These are phyloP conservation scores for Candida ovalis DNA, from an alignment of 805 yeast genomes.

Conservation along the genomic window DNA sequence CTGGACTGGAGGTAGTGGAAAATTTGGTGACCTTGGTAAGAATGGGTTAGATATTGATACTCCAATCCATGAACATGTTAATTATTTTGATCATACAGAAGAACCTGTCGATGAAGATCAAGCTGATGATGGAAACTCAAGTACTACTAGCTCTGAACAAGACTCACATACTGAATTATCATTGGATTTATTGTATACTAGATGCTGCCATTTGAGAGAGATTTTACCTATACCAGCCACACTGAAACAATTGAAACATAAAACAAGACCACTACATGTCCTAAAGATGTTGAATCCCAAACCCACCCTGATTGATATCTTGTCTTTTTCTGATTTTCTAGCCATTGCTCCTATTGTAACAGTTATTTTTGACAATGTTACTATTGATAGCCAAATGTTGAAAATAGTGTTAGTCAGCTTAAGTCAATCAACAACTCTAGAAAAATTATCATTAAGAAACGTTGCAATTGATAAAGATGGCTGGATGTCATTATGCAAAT, in stretches of 20 bases:
- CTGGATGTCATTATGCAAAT: slow-evolving; percentile 49
- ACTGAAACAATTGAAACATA: slow-evolving; percentile 49
- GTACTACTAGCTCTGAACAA: neutral
- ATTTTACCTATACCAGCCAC: slow-evolving; percentile 49
- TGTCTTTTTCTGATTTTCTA: slow-evolving; percentile 54
- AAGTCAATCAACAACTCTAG: slow-evolving; percentile 40
- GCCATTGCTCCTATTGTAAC: slow-evolving; percentile 54
- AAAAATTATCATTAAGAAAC: slow-evolving; percentile 59
- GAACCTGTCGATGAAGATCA: slow-evolving; percentile 6
- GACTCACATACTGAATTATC: slow-evolving; percentile 27
- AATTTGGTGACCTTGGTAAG: slow-evolving; percentile 7
- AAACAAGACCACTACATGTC: slow-evolving; percentile 48
- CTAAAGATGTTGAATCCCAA: slow-evolving; percentile 53
- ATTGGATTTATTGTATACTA: slow-evolving; percentile 46
- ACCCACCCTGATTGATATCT: slow-evolving; percentile 54
- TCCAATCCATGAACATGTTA: slow-evolving; percentile 51
- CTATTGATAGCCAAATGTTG: slow-evolving; percentile 52
- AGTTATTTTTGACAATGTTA: slow-evolving; percentile 54
- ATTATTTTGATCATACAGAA: slow-evolving; percentile 25
- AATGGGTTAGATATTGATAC: slow-evolving; percentile 57
- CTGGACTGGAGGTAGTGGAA: slow-evolving; percentile 15
- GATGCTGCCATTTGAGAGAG: slow-evolving; percentile 48
- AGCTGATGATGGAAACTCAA: slow-evolving; percentile 8
- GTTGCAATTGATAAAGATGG: slow-evolving; percentile 63
- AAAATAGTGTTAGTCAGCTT: slow-evolving; percentile 45